Conservation (phyloP, 306 rosid genomes). For the Malus sylvestris region DNA sequence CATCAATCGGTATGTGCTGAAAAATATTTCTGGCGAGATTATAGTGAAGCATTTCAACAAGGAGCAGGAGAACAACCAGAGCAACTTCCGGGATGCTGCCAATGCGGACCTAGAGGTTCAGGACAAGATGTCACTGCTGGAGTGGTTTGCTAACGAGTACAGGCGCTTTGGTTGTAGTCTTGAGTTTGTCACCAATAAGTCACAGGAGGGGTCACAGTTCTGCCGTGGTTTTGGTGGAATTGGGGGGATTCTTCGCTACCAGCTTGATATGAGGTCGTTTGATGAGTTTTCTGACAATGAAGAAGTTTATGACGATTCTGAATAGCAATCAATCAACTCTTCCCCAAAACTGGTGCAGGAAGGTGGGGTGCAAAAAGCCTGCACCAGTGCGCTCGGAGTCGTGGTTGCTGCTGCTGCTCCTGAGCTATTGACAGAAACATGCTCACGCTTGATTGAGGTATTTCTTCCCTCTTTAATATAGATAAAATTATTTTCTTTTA, state of each 20-base stretch:
- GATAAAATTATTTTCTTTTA: neutral
- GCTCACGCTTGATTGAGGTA: slow-evolving; percentile 18
- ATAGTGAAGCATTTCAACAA: slow-evolving; percentile 63
- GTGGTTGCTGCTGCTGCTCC: slow-evolving; percentile 15
- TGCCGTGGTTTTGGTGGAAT: slow-evolving; percentile 92
- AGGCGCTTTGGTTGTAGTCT: slow-evolving; percentile 65
- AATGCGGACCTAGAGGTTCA: slow-evolving; percentile 70
- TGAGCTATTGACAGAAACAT: neutral
- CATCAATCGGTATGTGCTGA: slow-evolving; percentile 58
- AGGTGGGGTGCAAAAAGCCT: slow-evolving; percentile 20
- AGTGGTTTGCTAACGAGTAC: slow-evolving; percentile 91
- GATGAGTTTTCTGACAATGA: slow-evolving; percentile 68
- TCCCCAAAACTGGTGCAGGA: slow-evolving; percentile 36
- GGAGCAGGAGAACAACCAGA: slow-evolving; percentile 58
- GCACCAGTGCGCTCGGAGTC: slow-evolving; percentile 26
- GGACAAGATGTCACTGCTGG: slow-evolving; percentile 66
- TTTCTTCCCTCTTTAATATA: neutral
- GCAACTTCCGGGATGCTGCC: slow-evolving; percentile 47
- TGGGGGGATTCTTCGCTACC: slow-evolving; percentile 90
- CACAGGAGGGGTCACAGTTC: slow-evolving; percentile 90
- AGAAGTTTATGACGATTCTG: slow-evolving; percentile 55
- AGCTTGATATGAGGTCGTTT: slow-evolving; percentile 74
- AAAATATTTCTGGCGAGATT: slow-evolving; percentile 52
- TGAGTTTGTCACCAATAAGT: slow-evolving; percentile 84
- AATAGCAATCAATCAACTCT: slow-evolving; percentile 41